Evolutionary conservation across 352 stramenopile genomes (phyloP).

Genomic region (Phytophthora tentaculata): DNA sequence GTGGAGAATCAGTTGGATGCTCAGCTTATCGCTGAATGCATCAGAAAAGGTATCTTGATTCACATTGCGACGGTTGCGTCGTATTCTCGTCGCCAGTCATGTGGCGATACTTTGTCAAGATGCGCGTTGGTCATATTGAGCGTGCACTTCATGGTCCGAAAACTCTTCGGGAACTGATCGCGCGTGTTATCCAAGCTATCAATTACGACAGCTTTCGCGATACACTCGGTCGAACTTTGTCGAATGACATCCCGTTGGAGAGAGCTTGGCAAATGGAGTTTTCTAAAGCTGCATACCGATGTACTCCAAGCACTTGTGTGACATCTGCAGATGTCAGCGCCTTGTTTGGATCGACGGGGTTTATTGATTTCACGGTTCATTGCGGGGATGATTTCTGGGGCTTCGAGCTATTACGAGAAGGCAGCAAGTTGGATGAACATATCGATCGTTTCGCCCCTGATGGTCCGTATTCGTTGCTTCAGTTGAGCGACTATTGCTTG

Average conservation of each 20-base stretch:
- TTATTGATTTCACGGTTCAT: slow-evolving; percentile 25
- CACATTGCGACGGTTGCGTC: background rate
- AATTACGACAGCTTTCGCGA: slow-evolving; percentile 11
- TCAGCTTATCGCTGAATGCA: slow-evolving; percentile 9
- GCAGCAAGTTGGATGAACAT: slow-evolving; percentile 6
- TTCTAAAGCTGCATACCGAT: slow-evolving; percentile 15
- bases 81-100: slow-evolving; percentile 9
- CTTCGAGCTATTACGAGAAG: slow-evolving; percentile 18
- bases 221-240: slow-evolving; percentile 11
- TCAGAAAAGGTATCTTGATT: slow-evolving; percentile 8
- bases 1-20: background rate
- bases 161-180: slow-evolving; percentile 3
- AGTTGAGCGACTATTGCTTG: slow-evolving; percentile 13
- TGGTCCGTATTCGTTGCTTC: slow-evolving; percentile 6
- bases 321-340: slow-evolving; percentile 15
- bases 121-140: slow-evolving; percentile 1
- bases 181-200: slow-evolving; percentile 2
- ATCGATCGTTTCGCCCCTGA: slow-evolving; percentile 8
- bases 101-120: slow-evolving; percentile 12
- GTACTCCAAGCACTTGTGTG: slow-evolving; percentile 16
- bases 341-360: slow-evolving; percentile 20
- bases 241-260: slow-evolving; percentile 12
- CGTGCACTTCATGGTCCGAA: slow-evolving; percentile 4
- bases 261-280: slow-evolving; percentile 24
- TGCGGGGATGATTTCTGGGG: slow-evolving; percentile 10